A percentile compares a stretch with the other conserved stretches of the same genome.
These are phyloP conservation scores for Eimeria zaria DNA, from an alignment of 169 alveolate genomes.

Conservation along the genomic window DNA sequence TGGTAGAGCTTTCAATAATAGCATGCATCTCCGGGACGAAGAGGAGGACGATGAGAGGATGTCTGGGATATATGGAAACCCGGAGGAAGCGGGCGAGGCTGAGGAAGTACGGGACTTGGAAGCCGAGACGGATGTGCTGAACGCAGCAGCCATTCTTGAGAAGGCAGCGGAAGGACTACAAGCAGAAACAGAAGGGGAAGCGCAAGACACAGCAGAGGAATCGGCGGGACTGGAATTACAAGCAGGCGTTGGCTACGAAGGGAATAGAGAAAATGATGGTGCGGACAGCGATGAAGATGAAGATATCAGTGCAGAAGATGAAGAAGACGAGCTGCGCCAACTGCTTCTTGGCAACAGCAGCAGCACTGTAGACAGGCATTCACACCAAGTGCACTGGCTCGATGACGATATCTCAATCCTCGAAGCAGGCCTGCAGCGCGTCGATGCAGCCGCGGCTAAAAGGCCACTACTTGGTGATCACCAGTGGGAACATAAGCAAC, in stretches of 20 bases:
- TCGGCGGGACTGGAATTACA: background rate
- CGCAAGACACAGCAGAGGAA: background rate
- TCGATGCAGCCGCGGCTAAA: background rate
- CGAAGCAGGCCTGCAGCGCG: background rate
- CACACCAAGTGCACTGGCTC: background rate
- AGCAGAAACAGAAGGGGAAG: background rate
- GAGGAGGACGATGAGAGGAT: background rate
- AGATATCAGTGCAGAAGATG: background rate
- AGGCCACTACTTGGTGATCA: constrained; percentile 7
- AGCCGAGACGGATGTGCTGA: background rate
- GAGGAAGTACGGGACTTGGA: background rate
- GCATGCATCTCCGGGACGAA: background rate
- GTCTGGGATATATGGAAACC: background rate
- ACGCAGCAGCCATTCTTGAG: background rate
- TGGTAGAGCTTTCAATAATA: background rate
- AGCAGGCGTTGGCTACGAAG: background rate
- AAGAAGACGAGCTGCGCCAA: background rate
- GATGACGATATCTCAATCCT: background rate
- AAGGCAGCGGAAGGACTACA: background rate
- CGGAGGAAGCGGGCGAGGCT: background rate
- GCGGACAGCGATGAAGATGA: background rate
- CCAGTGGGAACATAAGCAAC: constrained; percentile 6
- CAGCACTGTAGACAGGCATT: background rate
- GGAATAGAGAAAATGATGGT: background rate
- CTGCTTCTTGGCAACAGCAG: constrained; percentile 25